Evolutionary conservation across 768 basidiomycete species (phyloP), one percentile per base, ranked within the genome.

Genomic region (Mycena rosella): DNA sequence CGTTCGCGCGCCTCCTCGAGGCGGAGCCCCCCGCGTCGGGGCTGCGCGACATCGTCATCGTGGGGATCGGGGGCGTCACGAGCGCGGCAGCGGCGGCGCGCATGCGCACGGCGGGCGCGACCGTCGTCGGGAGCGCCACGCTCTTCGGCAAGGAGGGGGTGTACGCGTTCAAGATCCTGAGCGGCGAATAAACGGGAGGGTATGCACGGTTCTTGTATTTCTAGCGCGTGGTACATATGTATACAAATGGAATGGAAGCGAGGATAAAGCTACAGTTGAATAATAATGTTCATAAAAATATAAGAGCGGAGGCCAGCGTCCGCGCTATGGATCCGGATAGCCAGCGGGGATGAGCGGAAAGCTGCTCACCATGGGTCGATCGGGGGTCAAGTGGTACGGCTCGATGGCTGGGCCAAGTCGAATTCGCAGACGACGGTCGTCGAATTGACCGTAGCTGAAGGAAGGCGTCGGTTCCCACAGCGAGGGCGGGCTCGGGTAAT

Each of bases 11-110:
- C 44, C 75, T 94, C 48, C 79, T 95, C 55, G 75, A 77, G 20
- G 69, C 76, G 27, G 76, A 79, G 38, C 75, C 76, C 52, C 81
- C 81, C 29, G 60, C 71, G 55, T 79, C 76, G 4, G 82, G 81
- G 0, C 72, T 94, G 42, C 76, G 76, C 30, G 72, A 79, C 3
- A 86, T 95, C 60, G 80, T 81, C 55, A 81, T 96, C 60, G 86
- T 96, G 51, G 95, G 94, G 2, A 90, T 91, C n/a, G 95, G 95
- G 1, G 95, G 95, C 7, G 93, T 95, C 20, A 89, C 86, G 2
- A 86, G 86, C 24, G 78, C 81, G 7, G 90, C 80, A 24, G 89
- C 88, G 2, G 88, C 84, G 15, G 76, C 79, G 58, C 83, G 95
- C 60, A 96, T 96, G 93, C 79, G 81, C n/a, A 81, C 81, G 51